A percentile compares a stretch with the other conserved stretches of the same genome.
Conservation (phyloP, 768 basidiomycete genomes). For the Termitomyces sp. region DNA sequence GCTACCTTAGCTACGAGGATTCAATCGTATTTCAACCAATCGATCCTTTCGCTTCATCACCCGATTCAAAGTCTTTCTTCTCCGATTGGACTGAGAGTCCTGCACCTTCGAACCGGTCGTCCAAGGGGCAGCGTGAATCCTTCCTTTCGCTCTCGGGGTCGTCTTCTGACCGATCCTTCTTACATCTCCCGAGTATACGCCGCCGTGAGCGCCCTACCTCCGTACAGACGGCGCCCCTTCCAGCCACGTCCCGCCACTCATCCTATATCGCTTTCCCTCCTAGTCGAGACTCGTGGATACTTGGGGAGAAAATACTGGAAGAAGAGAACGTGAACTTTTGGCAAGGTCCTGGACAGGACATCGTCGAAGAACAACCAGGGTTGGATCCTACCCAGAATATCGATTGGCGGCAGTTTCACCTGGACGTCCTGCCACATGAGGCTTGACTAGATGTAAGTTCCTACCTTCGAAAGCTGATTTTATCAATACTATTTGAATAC, state of each 20-base stretch:
- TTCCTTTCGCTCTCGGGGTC: constrained; percentile 37
- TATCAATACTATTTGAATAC: not conserved
- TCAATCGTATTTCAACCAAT: constrained; percentile 18
- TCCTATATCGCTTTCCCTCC: constrained; percentile 25
- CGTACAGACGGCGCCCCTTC: constrained; percentile 26
- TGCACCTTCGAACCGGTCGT: constrained; percentile 19
- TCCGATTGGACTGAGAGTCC: constrained; percentile 33
- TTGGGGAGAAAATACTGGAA: constrained; percentile 19
- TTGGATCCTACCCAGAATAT: constrained; percentile 34
- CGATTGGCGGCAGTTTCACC: constrained; percentile 59
- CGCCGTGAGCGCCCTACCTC: constrained; percentile 27
- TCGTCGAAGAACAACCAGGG: constrained; percentile 25
- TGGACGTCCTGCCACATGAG: constrained; percentile 35
- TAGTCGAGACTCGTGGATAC: constrained; percentile 12
- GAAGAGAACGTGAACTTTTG: constrained; percentile 26
- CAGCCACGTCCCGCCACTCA: constrained; percentile 24
- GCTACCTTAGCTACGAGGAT: constrained; percentile 12
- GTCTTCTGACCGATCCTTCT: constrained; percentile 22
- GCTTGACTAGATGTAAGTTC: constrained; percentile 1
- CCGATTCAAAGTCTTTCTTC: constrained; percentile 41
- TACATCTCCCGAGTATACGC: constrained; percentile 14
- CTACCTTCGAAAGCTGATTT: not conserved
- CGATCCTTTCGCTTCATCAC: constrained; percentile 39
- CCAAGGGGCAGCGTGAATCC: constrained; percentile 24
- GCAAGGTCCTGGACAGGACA: constrained; percentile 18